Base-by-base conservation (phyloP, 2,329 filamentous ascomycete genomes). In the Tolypocladium endophyticum region DNA sequence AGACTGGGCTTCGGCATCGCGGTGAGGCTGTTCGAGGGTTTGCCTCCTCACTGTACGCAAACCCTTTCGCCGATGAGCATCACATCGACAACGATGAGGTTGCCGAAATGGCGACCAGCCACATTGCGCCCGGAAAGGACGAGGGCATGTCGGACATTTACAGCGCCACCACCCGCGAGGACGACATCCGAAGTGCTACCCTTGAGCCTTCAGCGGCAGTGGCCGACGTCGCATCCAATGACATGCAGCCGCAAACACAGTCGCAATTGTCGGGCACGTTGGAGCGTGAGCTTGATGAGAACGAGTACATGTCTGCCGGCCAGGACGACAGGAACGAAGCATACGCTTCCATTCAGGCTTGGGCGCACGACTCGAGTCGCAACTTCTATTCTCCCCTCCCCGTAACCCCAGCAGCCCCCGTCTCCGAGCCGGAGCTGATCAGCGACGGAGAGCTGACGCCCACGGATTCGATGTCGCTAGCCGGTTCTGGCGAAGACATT, bases 301-400 rank as follows among this genome's bases (percentile, higher is more conserved):
- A 81, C 61, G 80, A 83, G 65, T 82, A 76, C 70, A 78, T 81
- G 74, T 80, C 81, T 0, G 78, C 80, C 11, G 77, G 79, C 50
- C 76, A 81, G 64, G 74, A 79, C 3, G 73, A 78, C 59, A 71
- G 70, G 25, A 68, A 74, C 18, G 77, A 80, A 18, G 78, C 81
- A 1, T 86, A 81, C 66, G 79, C 80, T 54, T 84, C 82, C 1
- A 87, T 87, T 64, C 83, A 87, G 67, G 85, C 84, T 0, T 87
- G 85, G 84, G 84, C 84, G 1, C 79, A 84, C 64, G 73, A 77
- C 60, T 81, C 80, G 5, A 74, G 74, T 66, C 71, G 74, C 12
- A 77, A 78, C 66, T 86, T 86, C 66, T 86, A 86, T 74, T 86
- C 83, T 7, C 83, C 84, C 5, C 76, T 86, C 28, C 82, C 83